Percentiles rank a stretch among this genome's conserved stretches.
Conservation (phyloP, 2,329 filamentous ascomycete genomes). For the Talaromyces atroroseus region DNA sequence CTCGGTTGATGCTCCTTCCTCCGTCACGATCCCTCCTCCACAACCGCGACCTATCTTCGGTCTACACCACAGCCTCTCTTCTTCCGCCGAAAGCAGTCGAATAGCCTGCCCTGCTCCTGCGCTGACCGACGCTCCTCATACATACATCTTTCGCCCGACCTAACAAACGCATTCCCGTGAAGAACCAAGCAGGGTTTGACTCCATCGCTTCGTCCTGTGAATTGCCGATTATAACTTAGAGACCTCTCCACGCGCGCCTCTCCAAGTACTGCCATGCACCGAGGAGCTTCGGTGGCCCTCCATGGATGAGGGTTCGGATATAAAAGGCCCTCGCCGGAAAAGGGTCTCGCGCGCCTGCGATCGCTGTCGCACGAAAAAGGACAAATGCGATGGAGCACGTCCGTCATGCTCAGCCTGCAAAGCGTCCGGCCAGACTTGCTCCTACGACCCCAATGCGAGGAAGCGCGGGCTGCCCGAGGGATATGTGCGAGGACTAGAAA, state of each 20-base stretch:
- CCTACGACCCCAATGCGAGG: constrained; percentile 41
- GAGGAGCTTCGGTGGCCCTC: constrained; percentile 21
- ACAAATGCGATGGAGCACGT: constrained; percentile 41
- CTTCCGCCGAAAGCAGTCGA: too few relatives aligned
- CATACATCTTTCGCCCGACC: too few relatives aligned
- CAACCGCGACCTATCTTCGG: too few relatives aligned
- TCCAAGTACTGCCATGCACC: constrained; percentile 23
- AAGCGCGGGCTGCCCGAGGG: constrained; percentile 44
- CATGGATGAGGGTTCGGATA: constrained; percentile 36
- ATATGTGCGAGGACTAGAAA: constrained; percentile 43
- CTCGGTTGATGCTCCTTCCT: not conserved
- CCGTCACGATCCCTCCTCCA: not conserved
- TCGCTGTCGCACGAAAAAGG: constrained; percentile 42
- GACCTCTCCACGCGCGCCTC: too few relatives aligned
- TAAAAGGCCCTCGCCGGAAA: constrained; percentile 36
- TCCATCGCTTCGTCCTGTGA: too few relatives aligned
- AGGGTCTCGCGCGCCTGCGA: constrained; percentile 44
- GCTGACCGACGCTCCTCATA: too few relatives aligned
- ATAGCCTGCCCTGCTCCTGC: too few relatives aligned
- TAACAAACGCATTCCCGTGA: too few relatives aligned
- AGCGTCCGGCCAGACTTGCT: constrained; percentile 35
- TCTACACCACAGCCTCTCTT: too few relatives aligned
- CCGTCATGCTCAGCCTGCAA: constrained; percentile 40
- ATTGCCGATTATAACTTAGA: too few relatives aligned
- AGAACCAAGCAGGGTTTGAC: too few relatives aligned